Evolutionary conservation across 257 asterid species (phyloP).

Genomic region (Nicotiana undulata): DNA sequence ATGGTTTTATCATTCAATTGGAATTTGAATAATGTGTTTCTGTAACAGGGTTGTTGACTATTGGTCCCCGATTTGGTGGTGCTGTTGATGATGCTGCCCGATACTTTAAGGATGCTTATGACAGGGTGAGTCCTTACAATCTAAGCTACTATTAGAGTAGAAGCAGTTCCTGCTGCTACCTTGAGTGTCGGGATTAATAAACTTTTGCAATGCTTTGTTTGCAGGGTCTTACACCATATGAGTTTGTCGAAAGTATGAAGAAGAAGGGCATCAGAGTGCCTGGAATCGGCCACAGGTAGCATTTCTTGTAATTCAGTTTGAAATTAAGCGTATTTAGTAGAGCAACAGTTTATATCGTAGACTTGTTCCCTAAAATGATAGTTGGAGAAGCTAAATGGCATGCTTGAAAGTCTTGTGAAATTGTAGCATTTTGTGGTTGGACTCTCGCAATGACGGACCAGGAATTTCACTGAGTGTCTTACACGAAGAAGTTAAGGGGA

Average conservation of each 20-base stretch:
- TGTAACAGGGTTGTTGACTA: slow-evolving; percentile 78
- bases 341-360: background rate
- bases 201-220: background rate
- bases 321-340: background rate
- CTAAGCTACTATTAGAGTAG: background rate
- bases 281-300: slow-evolving; percentile 96
- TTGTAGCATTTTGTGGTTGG: background rate
- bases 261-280: slow-evolving; percentile 99
- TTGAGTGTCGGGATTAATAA: background rate
- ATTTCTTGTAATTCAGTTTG: background rate
- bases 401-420: background rate
- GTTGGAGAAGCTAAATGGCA: background rate
- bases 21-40: slow-evolving; percentile 8
- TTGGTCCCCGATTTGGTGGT: slow-evolving; percentile 99
- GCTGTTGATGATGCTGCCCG: slow-evolving; percentile 99
- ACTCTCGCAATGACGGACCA: no score
- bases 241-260: slow-evolving; percentile 96
- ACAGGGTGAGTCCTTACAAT: slow-evolving; percentile 39
- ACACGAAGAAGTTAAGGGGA: no score
- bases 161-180: background rate
- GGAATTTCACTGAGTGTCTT: no score
- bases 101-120: slow-evolving; percentile 97
- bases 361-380: background rate
- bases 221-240: slow-evolving; percentile 88
- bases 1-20: background rate